These are phyloP conservation scores for Astrothelium subdiscretum DNA, from an alignment of 495 filamentous ascomycete genomes.

Conservation along the genomic window DNA sequence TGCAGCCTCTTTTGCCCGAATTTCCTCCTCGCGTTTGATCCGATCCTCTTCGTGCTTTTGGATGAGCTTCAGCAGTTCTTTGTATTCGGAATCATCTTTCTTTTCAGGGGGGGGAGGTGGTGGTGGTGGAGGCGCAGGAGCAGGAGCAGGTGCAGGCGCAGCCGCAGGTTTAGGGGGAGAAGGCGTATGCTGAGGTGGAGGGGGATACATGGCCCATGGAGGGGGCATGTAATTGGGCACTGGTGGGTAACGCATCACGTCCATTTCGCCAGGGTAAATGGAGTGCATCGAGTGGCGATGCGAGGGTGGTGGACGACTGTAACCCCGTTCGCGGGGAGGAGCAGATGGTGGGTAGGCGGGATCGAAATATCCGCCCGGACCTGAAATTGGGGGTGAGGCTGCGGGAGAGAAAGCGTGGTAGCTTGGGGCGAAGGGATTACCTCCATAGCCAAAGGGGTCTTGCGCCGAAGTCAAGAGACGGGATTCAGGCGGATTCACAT, in stretches of 20 bases:
- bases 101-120: conserved; percentile 4
- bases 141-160: background rate
- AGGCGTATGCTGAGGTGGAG: conserved; percentile 5
- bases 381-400: conserved; percentile 8
- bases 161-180: conserved; percentile 8
- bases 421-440: conserved; percentile 25
- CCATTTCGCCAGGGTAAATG: background rate
- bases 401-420: conserved; percentile 24
- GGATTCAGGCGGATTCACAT: conserved; percentile 8
- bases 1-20: conserved; percentile 24
- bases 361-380: conserved; percentile 15
- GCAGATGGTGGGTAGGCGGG: conserved; percentile 5
- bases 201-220: conserved; percentile 13
- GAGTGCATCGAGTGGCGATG: conserved; percentile 10
- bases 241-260: conserved; percentile 3
- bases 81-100: background rate
- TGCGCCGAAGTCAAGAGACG: conserved; percentile 8
- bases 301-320: conserved; percentile 3
- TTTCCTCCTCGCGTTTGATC: conserved; percentile 21
- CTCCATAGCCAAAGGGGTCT: conserved; percentile 23
- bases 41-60: conserved; percentile 25
- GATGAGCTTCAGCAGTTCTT: conserved; percentile 25
- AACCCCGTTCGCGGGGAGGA: conserved; percentile 9
- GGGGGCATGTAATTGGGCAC: conserved; percentile 14
- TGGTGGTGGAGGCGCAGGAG: background rate